A percentile compares a stretch with the other conserved stretches of the same genome.
Conservation (phyloP, 352 stramenopile genomes). For the Globisporangium heterothallicum region DNA sequence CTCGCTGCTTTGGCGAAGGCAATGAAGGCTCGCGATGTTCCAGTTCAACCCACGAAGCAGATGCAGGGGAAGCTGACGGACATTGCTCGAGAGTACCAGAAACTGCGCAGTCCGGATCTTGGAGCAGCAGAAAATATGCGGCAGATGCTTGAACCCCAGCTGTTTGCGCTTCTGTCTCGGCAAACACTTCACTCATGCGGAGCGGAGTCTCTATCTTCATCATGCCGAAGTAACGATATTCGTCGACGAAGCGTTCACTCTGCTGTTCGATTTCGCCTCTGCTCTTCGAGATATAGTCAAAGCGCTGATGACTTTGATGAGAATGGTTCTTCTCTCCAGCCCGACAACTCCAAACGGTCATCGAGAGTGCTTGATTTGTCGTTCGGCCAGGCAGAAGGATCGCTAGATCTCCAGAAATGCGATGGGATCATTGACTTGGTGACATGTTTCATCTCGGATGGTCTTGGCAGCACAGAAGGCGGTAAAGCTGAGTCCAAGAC, state of each 20-base stretch:
- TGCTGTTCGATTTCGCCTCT: conserved; percentile 41
- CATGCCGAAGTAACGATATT: conserved; percentile 19
- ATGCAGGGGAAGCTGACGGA: conserved; percentile 18
- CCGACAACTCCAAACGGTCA: not conserved
- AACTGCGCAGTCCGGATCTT: conserved; percentile 32
- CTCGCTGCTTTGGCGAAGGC: conserved; percentile 27
- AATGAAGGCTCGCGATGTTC: conserved; percentile 15
- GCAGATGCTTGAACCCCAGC: conserved; percentile 36
- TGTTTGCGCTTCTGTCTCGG: conserved; percentile 28
- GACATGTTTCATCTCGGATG: conserved; percentile 8
- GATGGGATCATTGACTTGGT: conserved; percentile 9
- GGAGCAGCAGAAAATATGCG: conserved; percentile 33
- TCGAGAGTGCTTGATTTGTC: conserved; percentile 13
- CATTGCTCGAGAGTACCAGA: conserved; percentile 28
- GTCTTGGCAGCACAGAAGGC: conserved; percentile 3
- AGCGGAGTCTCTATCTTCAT: conserved; percentile 18
- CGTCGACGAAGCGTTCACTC: conserved; percentile 54
- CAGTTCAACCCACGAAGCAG: conserved; percentile 15
- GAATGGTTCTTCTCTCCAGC: not conserved
- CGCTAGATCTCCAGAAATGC: conserved; percentile 7
- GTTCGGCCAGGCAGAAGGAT: conserved; percentile 9
- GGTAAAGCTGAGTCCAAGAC: not conserved
- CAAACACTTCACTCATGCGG: conserved; percentile 35
- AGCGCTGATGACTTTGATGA: not conserved
- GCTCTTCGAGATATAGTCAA: not conserved